A percentile compares a stretch with the other conserved stretches of the same genome.
Conservation (phyloP, 2,329 filamentous ascomycete genomes). For the Monosporascus sp. region DNA sequence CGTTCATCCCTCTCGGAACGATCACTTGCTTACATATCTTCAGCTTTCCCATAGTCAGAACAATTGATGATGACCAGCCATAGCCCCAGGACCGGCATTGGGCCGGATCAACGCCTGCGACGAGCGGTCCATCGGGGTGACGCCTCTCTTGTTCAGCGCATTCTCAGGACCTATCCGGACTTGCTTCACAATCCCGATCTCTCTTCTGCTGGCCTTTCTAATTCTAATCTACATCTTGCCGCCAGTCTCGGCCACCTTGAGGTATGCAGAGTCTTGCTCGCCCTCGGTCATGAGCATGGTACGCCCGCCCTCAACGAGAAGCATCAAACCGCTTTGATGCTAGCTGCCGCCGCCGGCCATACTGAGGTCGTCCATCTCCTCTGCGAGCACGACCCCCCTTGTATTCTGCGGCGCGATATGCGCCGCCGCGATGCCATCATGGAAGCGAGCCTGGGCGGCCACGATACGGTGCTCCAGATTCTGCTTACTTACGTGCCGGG, state of each 20-base stretch:
- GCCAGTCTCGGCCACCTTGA: constrained; percentile 65
- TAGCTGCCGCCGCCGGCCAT: constrained; percentile 65
- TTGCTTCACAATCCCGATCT: constrained; percentile 77
- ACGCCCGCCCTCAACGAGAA: constrained; percentile 73
- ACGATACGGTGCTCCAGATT: constrained; percentile 61
- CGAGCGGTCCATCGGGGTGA: constrained; percentile 77
- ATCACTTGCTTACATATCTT: neutral
- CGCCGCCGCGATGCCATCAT: constrained; percentile 68
- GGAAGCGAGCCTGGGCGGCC: constrained; percentile 55
- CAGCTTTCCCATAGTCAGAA: neutral
- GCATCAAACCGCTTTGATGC: constrained; percentile 76
- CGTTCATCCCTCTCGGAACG: neutral
- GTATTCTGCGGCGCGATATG: constrained; percentile 60
- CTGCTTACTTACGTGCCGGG: constrained; percentile 55
- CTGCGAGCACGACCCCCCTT: constrained; percentile 56
- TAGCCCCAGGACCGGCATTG: constrained; percentile 52
- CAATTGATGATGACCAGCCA: neutral
- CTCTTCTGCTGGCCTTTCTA: constrained; percentile 61
- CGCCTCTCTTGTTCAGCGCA: constrained; percentile 65
- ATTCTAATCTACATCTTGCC: constrained; percentile 79
- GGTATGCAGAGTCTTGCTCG: constrained; percentile 65
- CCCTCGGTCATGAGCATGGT: constrained; percentile 68
- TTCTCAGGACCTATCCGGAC: constrained; percentile 65
- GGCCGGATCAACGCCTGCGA: constrained; percentile 69
- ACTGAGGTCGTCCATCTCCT: constrained; percentile 70